Conservation (phyloP, 805 yeast genomes). For the Ogataea methylovora region DNA sequence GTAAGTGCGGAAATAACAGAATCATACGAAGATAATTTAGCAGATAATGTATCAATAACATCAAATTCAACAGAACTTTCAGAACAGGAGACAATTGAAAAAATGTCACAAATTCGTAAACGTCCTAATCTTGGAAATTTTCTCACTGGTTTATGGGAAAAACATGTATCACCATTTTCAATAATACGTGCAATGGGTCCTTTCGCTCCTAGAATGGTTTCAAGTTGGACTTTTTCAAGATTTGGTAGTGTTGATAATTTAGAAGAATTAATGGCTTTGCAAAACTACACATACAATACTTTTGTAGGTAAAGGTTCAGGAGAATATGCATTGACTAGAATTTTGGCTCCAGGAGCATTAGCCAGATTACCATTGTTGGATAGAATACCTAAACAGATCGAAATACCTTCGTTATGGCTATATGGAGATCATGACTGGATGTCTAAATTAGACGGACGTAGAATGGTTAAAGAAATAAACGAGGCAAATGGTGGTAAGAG, state of each 20-base stretch:
- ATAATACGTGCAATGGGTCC: constrained; percentile 47
- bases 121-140: constrained; percentile 28
- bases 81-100: constrained; percentile 9
- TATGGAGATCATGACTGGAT: constrained; percentile 72
- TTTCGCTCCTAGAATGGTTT: constrained; percentile 40
- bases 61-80: constrained; percentile 1
- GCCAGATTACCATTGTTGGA: constrained; percentile 51
- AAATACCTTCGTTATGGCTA: constrained; percentile 46
- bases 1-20: constrained; percentile 24
- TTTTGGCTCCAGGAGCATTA: constrained; percentile 51
- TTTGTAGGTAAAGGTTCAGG: constrained; percentile 56
- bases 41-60: constrained; percentile 4
- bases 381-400: constrained; percentile 34
- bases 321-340: constrained; percentile 53
- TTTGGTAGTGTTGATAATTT: constrained; percentile 22
- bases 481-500: constrained; percentile 4
- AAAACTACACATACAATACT: constrained; percentile 44
- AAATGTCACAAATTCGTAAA: constrained; percentile 21
- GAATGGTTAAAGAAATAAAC: constrained; percentile 29
- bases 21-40: neutral
- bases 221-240: constrained; percentile 49
- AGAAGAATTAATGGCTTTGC: constrained; percentile 33
- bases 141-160: constrained; percentile 41
- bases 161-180: constrained; percentile 47
- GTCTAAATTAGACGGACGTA: constrained; percentile 53